These are phyloP conservation scores for Diaporthe batatas DNA, from an alignment of 2,329 filamentous ascomycete species.

Conservation along the genomic window DNA sequence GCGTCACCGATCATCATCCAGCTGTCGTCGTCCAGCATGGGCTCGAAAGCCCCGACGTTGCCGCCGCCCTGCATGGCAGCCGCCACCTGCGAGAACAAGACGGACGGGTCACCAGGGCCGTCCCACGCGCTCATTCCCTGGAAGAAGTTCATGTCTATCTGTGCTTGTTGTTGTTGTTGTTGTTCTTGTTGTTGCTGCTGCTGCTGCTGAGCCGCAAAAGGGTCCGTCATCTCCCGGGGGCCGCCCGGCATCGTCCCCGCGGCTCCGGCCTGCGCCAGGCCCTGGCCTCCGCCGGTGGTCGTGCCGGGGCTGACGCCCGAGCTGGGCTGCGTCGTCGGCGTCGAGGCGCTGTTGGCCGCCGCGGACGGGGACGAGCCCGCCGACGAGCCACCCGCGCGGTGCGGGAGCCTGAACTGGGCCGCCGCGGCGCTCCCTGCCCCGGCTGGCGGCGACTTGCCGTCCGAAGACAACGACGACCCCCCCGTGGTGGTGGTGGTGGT, in stretches of 20 bases:
- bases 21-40: conserved; percentile 30
- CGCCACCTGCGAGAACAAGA: conserved; percentile 36
- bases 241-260: neutral
- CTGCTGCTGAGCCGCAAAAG: neutral
- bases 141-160: conserved; percentile 30
- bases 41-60: neutral
- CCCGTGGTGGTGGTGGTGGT: conserved; percentile 7
- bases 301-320: conserved; percentile 31
- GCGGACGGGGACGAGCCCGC: conserved; percentile 37
- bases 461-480: conserved; percentile 28
- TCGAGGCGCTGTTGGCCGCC: conserved; percentile 18
- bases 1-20: conserved; percentile 41
- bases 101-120: conserved; percentile 6
- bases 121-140: conserved; percentile 37
- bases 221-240: neutral
- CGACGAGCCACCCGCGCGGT: conserved; percentile 36
- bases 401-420: conserved; percentile 34
- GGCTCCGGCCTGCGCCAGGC: neutral
- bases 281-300: conserved; percentile 11
- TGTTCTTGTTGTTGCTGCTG: neutral
- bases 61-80: conserved; percentile 34
- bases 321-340: conserved; percentile 32
- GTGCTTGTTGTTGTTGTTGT: neutral
- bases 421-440: conserved; percentile 3
- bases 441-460: neutral